These are phyloP conservation scores for Tricladium varicosporioides DNA, from an alignment of 2,329 filamentous ascomycete species.

Conservation along the genomic window DNA sequence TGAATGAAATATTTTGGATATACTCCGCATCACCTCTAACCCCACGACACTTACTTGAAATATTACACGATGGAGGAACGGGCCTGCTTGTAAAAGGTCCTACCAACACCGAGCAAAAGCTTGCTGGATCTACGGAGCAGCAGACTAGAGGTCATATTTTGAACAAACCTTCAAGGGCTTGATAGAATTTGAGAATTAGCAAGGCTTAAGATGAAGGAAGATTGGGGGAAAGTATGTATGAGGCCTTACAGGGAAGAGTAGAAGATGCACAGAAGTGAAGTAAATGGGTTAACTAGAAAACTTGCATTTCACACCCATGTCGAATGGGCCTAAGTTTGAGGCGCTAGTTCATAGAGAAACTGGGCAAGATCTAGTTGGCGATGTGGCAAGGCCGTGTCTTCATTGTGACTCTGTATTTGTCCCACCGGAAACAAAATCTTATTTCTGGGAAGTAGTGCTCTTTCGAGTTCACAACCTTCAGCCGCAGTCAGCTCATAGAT, in stretches of 20 bases:
- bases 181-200: not conserved
- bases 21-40: not conserved
- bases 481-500: too few species aligned
- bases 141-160: slow-evolving; percentile 6
- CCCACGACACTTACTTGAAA: slow-evolving; percentile 8
- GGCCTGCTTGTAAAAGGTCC: slow-evolving; percentile 1
- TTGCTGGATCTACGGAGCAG: not conserved
- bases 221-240: not conserved
- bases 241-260: not conserved
- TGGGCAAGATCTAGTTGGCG: not conserved
- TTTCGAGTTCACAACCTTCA: not conserved
- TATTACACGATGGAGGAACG: slow-evolving; percentile 3
- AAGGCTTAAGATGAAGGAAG: not conserved
- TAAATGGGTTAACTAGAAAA: slow-evolving; percentile 3
- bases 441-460: not conserved
- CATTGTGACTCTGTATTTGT: not conserved
- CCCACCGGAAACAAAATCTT: not conserved
- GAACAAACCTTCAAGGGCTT: slow-evolving; percentile 1
- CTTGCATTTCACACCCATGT: not conserved
- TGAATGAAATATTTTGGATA: slow-evolving; percentile 5
- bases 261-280: slow-evolving; percentile 6
- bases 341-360: not conserved
- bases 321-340: slow-evolving; percentile 4
- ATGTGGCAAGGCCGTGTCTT: not conserved
- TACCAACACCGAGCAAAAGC: slow-evolving; percentile 1